A percentile compares a stretch with the other conserved stretches of the same genome.
phyloP scores from a whole-genome alignment of 139 green algal species.

The Chara braunii region DNA sequence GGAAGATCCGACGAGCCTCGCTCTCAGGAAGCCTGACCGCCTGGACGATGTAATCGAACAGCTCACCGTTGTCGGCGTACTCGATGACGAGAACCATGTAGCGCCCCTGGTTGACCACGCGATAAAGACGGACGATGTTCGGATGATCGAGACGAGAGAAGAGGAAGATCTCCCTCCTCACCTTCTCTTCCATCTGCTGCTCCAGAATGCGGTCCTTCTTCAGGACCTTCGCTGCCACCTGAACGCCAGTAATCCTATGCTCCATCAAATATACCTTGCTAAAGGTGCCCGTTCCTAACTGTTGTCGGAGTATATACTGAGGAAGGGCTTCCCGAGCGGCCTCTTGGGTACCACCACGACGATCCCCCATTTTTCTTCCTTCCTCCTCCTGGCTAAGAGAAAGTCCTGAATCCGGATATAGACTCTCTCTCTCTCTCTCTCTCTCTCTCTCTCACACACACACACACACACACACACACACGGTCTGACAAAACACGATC shows the following conservation, averaged over 20 bases:
- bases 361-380: too few species aligned
- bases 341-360: too few species aligned
- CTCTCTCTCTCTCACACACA: too few species aligned
- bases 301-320: constrained; percentile 8
- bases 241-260: constrained; percentile 15
- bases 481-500: too few species aligned
- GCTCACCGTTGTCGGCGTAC: constrained; percentile 70
- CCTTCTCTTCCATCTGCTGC: constrained; percentile 23
- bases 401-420: too few species aligned
- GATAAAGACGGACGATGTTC: constrained; percentile 35
- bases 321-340: constrained; percentile 29
- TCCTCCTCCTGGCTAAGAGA: too few species aligned
- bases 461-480: too few species aligned
- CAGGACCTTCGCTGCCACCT: constrained; percentile 30
- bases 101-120: constrained; percentile 18
- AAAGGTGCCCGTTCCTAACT: constrained; percentile 28
- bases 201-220: constrained; percentile 37
- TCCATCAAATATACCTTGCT: constrained; percentile 34
- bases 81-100: constrained; percentile 40
- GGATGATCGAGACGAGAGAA: constrained; percentile 14
- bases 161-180: constrained; percentile 25
- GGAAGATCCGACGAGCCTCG: constrained; percentile 94
- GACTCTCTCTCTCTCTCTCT: too few species aligned
- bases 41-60: constrained; percentile 99
- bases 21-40: constrained; percentile 91